Evolutionary conservation across 2,329 filamentous ascomycete genomes (phyloP).

Genomic region (Chaetomiaceae sp.): DNA sequence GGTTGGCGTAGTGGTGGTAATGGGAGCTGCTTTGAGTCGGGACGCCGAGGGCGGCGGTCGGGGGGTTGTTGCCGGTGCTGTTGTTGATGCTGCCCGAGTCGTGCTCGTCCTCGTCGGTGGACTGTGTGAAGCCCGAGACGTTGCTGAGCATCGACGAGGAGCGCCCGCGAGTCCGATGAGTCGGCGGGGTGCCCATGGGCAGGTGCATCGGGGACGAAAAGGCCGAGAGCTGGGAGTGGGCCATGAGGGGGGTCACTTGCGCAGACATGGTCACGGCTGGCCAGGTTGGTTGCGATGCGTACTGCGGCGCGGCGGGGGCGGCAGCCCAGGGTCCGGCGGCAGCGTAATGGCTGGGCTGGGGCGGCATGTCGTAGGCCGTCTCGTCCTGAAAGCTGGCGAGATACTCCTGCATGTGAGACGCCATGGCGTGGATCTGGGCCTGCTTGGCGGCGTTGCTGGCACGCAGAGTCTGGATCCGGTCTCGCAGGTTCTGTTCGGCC

Average conservation of each 20-base stretch:
- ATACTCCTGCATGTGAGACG: conserved; percentile 36
- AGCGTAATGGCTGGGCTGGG: conserved; percentile 21
- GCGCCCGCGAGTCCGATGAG: conserved; percentile 46
- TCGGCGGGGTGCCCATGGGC: conserved; percentile 19
- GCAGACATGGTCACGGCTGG: conserved; percentile 29
- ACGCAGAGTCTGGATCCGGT: conserved; percentile 36
- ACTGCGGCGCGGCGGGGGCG: conserved; percentile 32
- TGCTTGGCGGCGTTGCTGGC: conserved; percentile 36
- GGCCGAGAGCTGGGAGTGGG: conserved; percentile 16
- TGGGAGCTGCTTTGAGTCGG: not conserved
- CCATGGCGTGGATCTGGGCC: conserved; percentile 35
- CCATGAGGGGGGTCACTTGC: conserved; percentile 28
- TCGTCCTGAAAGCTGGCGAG: conserved; percentile 40
- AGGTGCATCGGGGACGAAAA: conserved; percentile 20
- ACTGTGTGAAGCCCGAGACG: conserved; percentile 62
- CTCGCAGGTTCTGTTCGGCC: conserved; percentile 41
- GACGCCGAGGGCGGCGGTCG: conserved; percentile 18
- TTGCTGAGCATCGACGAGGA: conserved; percentile 65
- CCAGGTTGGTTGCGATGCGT: conserved; percentile 36
- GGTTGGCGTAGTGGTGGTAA: not conserved
- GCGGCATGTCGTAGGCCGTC: conserved; percentile 32
- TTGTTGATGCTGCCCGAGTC: conserved; percentile 25
- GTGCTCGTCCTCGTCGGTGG: conserved; percentile 49
- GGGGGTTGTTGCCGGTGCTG: no score
- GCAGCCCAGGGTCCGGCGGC: conserved; percentile 18